Percentiles rank a stretch among this genome's conserved stretches.
phyloP scores from a whole-genome alignment of 257 asterid genomes.

The Penstemon barbatus region DNA sequence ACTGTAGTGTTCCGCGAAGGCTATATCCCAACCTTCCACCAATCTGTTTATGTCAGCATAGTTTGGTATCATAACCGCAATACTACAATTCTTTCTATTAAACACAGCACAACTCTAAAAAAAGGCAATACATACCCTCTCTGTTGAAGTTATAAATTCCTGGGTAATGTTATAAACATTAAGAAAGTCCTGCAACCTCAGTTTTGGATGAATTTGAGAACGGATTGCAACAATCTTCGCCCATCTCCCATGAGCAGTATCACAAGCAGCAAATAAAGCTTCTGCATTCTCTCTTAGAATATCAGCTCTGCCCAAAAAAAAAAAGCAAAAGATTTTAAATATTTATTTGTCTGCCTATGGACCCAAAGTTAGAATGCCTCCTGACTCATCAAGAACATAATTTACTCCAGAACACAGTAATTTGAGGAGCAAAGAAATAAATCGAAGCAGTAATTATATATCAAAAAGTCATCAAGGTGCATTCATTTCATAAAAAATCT shows the following conservation, averaged over 20 bases:
- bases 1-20: conserved; percentile 92
- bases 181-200: conserved; percentile 83
- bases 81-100: conserved; percentile 7
- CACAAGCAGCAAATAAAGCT: conserved; percentile 97
- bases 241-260: conserved; percentile 99
- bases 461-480: conserved; percentile 17
- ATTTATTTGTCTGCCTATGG: conserved; percentile 1
- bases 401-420: conserved; percentile 1
- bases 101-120: conserved; percentile 22
- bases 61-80: conserved; percentile 40
- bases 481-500: conserved; percentile 12
- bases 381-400: conserved; percentile 15
- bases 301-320: conserved; percentile 72
- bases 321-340: conserved; percentile 24
- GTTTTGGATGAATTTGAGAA: conserved; percentile 79
- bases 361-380: conserved; percentile 2
- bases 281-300: conserved; percentile 93
- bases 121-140: conserved; percentile 58
- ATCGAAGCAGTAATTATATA: neutral
- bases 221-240: conserved; percentile 98
- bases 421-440: neutral
- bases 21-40: conserved; percentile 99
- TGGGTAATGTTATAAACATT: conserved; percentile 81
- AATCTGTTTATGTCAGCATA: conserved; percentile 64
- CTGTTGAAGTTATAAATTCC: conserved; percentile 88